Conservation (phyloP, 1,284 basidiomycete genomes). For the Apiotrichum porosum region DNA sequence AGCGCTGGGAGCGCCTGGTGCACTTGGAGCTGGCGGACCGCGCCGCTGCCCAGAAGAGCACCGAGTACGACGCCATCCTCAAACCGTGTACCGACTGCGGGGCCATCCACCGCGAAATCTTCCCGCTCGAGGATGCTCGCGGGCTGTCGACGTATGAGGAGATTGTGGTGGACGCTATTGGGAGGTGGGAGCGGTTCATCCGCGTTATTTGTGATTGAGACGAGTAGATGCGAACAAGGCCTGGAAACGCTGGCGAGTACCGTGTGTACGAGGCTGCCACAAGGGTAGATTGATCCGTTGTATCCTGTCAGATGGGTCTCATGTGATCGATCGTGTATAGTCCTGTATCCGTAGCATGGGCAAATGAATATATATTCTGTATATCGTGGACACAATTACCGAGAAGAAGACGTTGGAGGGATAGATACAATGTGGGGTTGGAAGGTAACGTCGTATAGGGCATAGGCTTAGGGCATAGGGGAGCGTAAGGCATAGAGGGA, state of each 20-base stretch:
- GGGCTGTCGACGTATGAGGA: conserved; percentile 27
- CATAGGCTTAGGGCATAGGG: too few species aligned
- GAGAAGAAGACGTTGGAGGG: too few species aligned
- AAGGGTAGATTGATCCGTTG: background rate
- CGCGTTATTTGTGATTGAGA: conserved; percentile 13
- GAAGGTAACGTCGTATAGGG: background rate
- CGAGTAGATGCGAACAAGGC: too few species aligned
- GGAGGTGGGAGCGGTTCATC: conserved; percentile 45
- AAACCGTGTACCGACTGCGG: conserved; percentile 40
- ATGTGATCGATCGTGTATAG: background rate
- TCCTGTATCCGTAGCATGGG: background rate
- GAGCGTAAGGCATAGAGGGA: background rate
- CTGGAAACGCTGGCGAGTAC: too few species aligned
- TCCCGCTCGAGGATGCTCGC: conserved; percentile 24
- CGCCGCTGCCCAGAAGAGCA: conserved; percentile 6
- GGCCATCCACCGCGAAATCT: conserved; percentile 41
- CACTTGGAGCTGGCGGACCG: conserved; percentile 47
- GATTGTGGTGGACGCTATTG: conserved; percentile 36
- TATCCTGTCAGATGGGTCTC: background rate
- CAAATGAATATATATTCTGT: conserved; percentile 6
- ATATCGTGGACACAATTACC: too few species aligned
- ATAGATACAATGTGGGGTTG: too few species aligned
- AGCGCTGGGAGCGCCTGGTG: conserved; percentile 45
- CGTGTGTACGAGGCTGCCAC: too few species aligned
- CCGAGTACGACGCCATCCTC: conserved; percentile 19